Conservation (phyloP, 2,329 filamentous ascomycete species). For the Didymella keratinophila region DNA sequence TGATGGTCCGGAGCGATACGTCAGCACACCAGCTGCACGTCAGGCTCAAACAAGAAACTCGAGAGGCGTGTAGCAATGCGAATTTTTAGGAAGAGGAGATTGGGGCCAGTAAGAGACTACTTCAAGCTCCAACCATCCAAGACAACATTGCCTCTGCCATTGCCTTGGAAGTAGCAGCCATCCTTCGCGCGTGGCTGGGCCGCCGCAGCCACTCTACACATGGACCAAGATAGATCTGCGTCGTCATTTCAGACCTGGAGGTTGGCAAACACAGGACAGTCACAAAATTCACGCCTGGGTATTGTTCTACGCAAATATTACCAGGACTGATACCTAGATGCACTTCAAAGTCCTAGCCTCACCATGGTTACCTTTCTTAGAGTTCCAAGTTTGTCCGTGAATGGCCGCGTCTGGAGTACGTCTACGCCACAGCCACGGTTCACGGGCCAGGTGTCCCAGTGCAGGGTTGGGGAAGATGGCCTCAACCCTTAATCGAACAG, state of each 20-base stretch:
- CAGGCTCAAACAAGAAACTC: constrained; percentile 7
- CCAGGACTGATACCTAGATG: neutral
- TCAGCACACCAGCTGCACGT: constrained; percentile 18
- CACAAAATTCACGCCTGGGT: no score
- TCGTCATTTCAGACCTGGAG: neutral
- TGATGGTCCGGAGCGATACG: constrained; percentile 15
- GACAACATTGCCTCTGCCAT: constrained; percentile 1
- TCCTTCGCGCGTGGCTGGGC: constrained; percentile 6
- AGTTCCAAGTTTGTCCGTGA: neutral
- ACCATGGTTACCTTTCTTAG: no score
- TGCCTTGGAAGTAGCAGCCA: neutral
- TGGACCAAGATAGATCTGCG: constrained; percentile 9
- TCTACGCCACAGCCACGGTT: constrained; percentile 1
- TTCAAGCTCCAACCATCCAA: neutral
- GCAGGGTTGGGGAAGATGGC: constrained; percentile 5
- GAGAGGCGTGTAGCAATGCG: neutral
- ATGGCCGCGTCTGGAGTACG: neutral
- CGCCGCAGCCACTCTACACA: constrained; percentile 9
- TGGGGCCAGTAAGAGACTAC: neutral
- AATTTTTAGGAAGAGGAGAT: neutral
- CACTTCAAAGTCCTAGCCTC: no score
- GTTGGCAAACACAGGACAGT: neutral
- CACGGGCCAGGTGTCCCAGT: constrained; percentile 9
- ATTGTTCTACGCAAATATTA: no score
- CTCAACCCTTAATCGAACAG: constrained; percentile 10